Evolutionary conservation across 164 flowering plant genomes (phyloP).

Genomic region (Stephania cephalantha): DNA sequence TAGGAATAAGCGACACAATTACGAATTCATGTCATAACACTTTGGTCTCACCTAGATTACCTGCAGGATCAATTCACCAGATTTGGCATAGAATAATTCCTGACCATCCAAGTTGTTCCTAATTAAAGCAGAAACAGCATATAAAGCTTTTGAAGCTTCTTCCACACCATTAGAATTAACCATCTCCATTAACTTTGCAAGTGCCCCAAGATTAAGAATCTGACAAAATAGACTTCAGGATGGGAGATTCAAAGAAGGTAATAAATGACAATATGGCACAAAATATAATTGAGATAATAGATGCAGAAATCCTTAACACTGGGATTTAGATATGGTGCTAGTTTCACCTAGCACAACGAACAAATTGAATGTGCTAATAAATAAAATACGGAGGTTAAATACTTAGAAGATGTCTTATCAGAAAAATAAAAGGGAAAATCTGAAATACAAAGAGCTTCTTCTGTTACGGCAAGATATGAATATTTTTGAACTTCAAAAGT

Average conservation of each 20-base stretch:
- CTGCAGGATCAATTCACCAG: conserved; percentile 72
- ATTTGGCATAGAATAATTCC: conserved; percentile 54
- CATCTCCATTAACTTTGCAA: conserved; percentile 63
- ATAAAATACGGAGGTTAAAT: neutral
- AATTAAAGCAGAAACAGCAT: conserved; percentile 81
- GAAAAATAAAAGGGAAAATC: no score
- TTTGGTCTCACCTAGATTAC: conserved; percentile 28
- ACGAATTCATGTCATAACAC: neutral
- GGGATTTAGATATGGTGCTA: neutral
- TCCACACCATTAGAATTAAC: conserved; percentile 54
- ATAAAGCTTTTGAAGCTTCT: conserved; percentile 80
- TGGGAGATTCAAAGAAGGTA: conserved; percentile 2
- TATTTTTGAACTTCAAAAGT: neutral
- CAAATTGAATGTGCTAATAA: neutral
- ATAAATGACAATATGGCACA: neutral
- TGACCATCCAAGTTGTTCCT: conserved; percentile 67
- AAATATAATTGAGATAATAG: neutral
- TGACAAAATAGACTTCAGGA: conserved; percentile 21
- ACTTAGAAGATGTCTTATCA: neutral
- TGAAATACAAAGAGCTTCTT: neutral
- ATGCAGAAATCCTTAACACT: neutral
- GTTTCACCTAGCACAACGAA: neutral
- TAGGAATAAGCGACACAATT: neutral
- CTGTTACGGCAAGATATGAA: neutral
- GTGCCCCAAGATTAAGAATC: conserved; percentile 66